These are phyloP conservation scores for Chrysosphaeria jannelii DNA, from an alignment of 2,329 filamentous ascomycete genomes.

Conservation along the genomic window DNA sequence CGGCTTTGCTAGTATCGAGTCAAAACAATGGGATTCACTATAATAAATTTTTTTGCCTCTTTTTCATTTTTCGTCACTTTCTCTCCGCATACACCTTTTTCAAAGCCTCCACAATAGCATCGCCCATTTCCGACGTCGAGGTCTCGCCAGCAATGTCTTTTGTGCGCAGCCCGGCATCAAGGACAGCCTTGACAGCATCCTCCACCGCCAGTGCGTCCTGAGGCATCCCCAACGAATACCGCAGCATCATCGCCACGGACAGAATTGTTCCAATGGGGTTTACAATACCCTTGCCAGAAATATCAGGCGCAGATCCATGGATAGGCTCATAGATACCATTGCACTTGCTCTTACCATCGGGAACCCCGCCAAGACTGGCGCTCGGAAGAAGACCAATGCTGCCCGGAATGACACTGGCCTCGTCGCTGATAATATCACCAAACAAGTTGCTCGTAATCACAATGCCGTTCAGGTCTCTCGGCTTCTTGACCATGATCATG, in stretches of 20 bases:
- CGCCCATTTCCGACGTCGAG: conserved; percentile 43
- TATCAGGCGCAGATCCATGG: conserved; percentile 81
- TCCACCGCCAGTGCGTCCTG: conserved; percentile 54
- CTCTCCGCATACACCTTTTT: conserved; percentile 28
- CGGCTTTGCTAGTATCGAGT: conserved; percentile 9
- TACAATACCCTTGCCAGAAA: conserved; percentile 70
- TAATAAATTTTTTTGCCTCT: conserved; percentile 1
- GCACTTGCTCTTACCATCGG: conserved; percentile 55
- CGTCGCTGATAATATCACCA: conserved; percentile 86
- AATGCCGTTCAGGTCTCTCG: conserved; percentile 60
- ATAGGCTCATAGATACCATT: conserved; percentile 97
- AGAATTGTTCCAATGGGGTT: conserved; percentile 82
- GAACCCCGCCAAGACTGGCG: conserved; percentile 61
- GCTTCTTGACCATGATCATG: conserved; percentile 94
- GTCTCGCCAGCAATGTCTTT: conserved; percentile 58
- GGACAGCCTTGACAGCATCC: conserved; percentile 46
- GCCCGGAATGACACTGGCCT: conserved; percentile 81
- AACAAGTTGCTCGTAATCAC: conserved; percentile 85
- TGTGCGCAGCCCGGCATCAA: conserved; percentile 53
- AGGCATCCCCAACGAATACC: conserved; percentile 63
- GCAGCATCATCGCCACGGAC: conserved; percentile 83
- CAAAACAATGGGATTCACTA: conserved; percentile 4
- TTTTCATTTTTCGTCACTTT: conserved; percentile 1
- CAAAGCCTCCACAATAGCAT: conserved; percentile 51
- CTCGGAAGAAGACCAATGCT: conserved; percentile 68